These are phyloP conservation scores for Exidia glandulosa DNA, from an alignment of 768 basidiomycete species.

Conservation along the genomic window DNA sequence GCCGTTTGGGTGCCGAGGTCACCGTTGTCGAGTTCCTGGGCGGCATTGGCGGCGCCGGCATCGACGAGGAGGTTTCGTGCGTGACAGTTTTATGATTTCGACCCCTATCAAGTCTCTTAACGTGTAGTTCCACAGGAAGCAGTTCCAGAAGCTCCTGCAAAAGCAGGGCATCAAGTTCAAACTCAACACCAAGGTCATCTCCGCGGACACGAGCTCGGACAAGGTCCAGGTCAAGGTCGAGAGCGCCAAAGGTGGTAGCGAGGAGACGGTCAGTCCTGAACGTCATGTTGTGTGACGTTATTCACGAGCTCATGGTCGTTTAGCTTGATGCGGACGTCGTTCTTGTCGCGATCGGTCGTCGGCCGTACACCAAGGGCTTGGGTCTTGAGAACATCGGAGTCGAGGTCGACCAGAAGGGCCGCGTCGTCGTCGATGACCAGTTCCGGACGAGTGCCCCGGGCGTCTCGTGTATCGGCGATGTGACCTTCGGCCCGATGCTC, in stretches of 20 bases:
- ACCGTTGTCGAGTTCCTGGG: slow-evolving; percentile 95
- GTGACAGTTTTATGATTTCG: slow-evolving; percentile 21
- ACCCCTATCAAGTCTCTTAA: slow-evolving; percentile 1
- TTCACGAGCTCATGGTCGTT: neutral
- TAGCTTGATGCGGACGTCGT: slow-evolving; percentile 90
- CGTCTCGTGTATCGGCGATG: slow-evolving; percentile 96
- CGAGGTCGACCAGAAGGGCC: slow-evolving; percentile 82
- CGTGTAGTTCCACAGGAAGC: slow-evolving; percentile 44
- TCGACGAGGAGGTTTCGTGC: slow-evolving; percentile 89
- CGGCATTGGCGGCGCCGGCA: slow-evolving; percentile 84
- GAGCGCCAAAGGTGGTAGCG: slow-evolving; percentile 85
- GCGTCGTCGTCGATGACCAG: slow-evolving; percentile 88
- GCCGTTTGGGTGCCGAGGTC: slow-evolving; percentile 87
- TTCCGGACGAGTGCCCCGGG: slow-evolving; percentile 84
- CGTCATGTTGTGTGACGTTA: slow-evolving; percentile 17
- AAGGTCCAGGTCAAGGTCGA: slow-evolving; percentile 80
- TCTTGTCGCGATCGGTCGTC: slow-evolving; percentile 89
- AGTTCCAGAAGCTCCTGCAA: slow-evolving; percentile 80
- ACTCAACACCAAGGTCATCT: slow-evolving; percentile 87
- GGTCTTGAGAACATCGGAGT: slow-evolving; percentile 85
- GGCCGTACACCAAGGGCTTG: slow-evolving; percentile 80
- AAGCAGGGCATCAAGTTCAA: slow-evolving; percentile 99
- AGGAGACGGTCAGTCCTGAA: slow-evolving; percentile 55
- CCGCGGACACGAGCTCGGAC: slow-evolving; percentile 81
- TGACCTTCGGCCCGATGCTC: slow-evolving; percentile 97